Evolutionary conservation across 495 filamentous ascomycete genomes (phyloP).

Genomic region (Trichocladium antarcticum): DNA sequence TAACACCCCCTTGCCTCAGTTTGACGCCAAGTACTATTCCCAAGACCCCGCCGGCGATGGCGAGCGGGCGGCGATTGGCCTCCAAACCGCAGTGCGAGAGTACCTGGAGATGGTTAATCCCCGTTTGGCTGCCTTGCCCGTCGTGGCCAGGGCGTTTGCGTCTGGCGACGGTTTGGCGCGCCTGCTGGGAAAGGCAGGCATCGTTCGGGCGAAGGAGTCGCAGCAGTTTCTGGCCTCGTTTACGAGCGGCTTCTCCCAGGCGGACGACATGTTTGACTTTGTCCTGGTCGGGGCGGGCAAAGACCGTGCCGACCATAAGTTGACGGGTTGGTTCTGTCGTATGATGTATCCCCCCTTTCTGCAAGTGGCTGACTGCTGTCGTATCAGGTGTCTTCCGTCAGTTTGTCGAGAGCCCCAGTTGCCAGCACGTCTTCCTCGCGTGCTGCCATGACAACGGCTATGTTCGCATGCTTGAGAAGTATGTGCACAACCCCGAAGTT

Average conservation of each 20-base stretch:
- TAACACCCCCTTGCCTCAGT: constrained; percentile 15
- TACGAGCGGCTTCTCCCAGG: constrained; percentile 44
- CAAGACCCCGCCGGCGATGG: constrained; percentile 27
- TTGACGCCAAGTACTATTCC: constrained; percentile 26
- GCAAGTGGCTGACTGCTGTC: too few relatives aligned
- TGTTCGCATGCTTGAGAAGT: constrained; percentile 42
- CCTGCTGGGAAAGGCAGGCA: constrained; percentile 18
- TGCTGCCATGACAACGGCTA: constrained; percentile 52
- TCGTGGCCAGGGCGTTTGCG: constrained; percentile 31
- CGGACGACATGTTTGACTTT: constrained; percentile 47
- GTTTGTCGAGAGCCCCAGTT: constrained; percentile 44
- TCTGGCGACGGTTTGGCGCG: constrained; percentile 28
- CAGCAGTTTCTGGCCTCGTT: constrained; percentile 24
- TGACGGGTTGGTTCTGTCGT: constrained; percentile 31
- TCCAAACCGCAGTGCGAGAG: constrained; percentile 23
- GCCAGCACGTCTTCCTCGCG: constrained; percentile 49
- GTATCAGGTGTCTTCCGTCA: constrained; percentile 43
- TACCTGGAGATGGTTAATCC: constrained; percentile 23
- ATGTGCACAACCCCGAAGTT: constrained; percentile 23
- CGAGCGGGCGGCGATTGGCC: constrained; percentile 27
- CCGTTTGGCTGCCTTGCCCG: constrained; percentile 21
- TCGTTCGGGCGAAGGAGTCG: constrained; percentile 14
- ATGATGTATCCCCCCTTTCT: too few relatives aligned
- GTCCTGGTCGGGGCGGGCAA: constrained; percentile 48
- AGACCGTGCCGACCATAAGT: constrained; percentile 47